A percentile compares a stretch with the other conserved stretches of the same genome.
These are phyloP conservation scores for Thelephora ganbajun DNA, from an alignment of 768 basidiomycete genomes.

Conservation along the genomic window DNA sequence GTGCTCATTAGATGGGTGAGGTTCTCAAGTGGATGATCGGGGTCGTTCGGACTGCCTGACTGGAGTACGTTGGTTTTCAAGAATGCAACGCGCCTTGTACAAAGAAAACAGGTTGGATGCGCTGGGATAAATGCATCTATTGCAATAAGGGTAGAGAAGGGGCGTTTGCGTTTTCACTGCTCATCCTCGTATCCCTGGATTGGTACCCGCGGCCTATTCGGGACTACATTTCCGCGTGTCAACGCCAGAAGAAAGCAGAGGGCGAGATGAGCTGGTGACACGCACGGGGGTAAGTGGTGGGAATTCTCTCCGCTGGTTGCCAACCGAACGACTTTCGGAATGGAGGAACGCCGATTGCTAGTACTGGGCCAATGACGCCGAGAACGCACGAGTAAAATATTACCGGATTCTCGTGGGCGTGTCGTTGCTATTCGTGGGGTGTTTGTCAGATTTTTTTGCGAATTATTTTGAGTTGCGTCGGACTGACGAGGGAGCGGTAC, in stretches of 20 bases:
- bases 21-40: too few species aligned
- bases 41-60: too few species aligned
- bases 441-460: background rate
- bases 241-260: background rate
- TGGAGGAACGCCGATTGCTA: slow-evolving; percentile 67
- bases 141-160: too few species aligned
- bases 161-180: slow-evolving; percentile 2
- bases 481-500: background rate
- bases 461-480: background rate
- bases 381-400: slow-evolving; percentile 78
- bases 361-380: slow-evolving; percentile 60
- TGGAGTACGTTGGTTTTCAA: too few species aligned
- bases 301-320: slow-evolving; percentile 50
- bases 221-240: slow-evolving; percentile 29
- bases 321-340: slow-evolving; percentile 67
- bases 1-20: too few species aligned
- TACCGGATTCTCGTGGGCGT: slow-evolving; percentile 83
- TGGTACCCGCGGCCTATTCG: slow-evolving; percentile 53
- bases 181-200: slow-evolving; percentile 69
- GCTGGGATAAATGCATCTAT: too few species aligned
- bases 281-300: slow-evolving; percentile 71
- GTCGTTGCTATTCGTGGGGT: slow-evolving; percentile 50
- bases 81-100: too few species aligned
- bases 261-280: slow-evolving; percentile 5
- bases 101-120: too few species aligned